These are phyloP conservation scores for Calonectria pauciramosa DNA, from an alignment of 2,329 filamentous ascomycete genomes.

Conservation along the genomic window DNA sequence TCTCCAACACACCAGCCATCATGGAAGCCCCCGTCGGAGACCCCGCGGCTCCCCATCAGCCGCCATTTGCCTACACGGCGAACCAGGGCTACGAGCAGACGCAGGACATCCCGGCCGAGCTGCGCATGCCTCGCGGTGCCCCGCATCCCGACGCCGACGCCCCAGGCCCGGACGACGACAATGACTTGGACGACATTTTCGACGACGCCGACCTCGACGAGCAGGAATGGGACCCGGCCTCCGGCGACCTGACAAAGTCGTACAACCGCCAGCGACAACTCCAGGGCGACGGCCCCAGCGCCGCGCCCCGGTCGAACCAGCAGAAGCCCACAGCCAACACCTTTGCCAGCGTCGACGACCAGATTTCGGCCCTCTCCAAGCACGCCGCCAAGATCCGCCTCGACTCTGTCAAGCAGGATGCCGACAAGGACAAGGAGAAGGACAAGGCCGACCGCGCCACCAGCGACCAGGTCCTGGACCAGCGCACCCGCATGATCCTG, in stretches of 20 bases:
- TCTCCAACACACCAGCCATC: conserved; percentile 28
- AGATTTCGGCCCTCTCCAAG: conserved; percentile 85
- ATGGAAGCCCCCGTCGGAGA: conserved; percentile 34
- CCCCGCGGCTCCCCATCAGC: conserved; percentile 59
- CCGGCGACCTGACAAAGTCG: conserved; percentile 83
- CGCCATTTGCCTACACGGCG: conserved; percentile 59
- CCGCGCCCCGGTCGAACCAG: conserved; percentile 79
- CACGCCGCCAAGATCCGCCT: conserved; percentile 90
- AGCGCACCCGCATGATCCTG: conserved; percentile 93
- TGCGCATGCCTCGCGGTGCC: conserved; percentile 47
- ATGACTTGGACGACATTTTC: conserved; percentile 48
- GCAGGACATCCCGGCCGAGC: conserved; percentile 50
- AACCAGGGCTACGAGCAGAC: conserved; percentile 60
- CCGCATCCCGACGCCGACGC: conserved; percentile 36
- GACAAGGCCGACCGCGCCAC: conserved; percentile 96
- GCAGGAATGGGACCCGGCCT: conserved; percentile 71
- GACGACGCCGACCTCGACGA: conserved; percentile 72
- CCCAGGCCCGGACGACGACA: conserved; percentile 37
- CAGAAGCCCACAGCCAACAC: conserved; percentile 87
- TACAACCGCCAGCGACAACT: conserved; percentile 88
- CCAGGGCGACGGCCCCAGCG: conserved; percentile 61
- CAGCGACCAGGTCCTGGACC: conserved; percentile 93
- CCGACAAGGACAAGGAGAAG: conserved; percentile 69
- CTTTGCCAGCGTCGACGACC: conserved; percentile 84
- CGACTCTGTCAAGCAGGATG: conserved; percentile 70